These are phyloP conservation scores for Apiospora rasikravindrae DNA, from an alignment of 2,329 filamentous ascomycete species.

Conservation along the genomic window DNA sequence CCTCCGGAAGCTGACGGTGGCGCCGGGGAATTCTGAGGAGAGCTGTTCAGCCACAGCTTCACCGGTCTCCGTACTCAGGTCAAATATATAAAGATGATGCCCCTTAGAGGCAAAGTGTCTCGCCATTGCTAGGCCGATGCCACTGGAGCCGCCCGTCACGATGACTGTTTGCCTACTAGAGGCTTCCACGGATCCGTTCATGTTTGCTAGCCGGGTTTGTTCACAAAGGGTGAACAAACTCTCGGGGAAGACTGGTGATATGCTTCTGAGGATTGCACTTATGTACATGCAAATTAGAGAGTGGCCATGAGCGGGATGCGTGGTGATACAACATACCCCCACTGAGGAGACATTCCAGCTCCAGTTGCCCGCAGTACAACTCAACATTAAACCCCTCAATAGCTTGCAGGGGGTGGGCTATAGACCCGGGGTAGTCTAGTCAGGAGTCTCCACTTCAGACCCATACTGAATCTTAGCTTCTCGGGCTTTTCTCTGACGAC, in stretches of 20 bases:
- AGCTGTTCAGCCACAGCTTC: slow-evolving; percentile 32
- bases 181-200: not conserved
- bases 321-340: not conserved
- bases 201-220: not conserved
- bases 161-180: slow-evolving; percentile 23
- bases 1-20: slow-evolving; percentile 36
- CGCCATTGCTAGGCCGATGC: slow-evolving; percentile 42
- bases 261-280: not conserved
- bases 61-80: slow-evolving; percentile 38
- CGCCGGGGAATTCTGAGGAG: slow-evolving; percentile 32
- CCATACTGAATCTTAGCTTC: not conserved
- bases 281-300: not conserved
- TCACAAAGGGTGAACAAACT: not conserved
- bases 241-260: not conserved
- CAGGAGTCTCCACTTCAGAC: not conserved
- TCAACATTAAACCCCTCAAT: not conserved
- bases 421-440: not conserved
- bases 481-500: slow-evolving; percentile 11
- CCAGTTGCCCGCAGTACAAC: not conserved
- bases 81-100: slow-evolving; percentile 40
- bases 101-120: slow-evolving; percentile 42
- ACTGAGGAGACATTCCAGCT: not conserved
- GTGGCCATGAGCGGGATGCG: not conserved
- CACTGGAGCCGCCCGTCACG: slow-evolving; percentile 44
- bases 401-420: not conserved